phyloP scores from a whole-genome alignment of 2,329 filamentous ascomycete species.

The Neopestalotiopsis rosae region DNA sequence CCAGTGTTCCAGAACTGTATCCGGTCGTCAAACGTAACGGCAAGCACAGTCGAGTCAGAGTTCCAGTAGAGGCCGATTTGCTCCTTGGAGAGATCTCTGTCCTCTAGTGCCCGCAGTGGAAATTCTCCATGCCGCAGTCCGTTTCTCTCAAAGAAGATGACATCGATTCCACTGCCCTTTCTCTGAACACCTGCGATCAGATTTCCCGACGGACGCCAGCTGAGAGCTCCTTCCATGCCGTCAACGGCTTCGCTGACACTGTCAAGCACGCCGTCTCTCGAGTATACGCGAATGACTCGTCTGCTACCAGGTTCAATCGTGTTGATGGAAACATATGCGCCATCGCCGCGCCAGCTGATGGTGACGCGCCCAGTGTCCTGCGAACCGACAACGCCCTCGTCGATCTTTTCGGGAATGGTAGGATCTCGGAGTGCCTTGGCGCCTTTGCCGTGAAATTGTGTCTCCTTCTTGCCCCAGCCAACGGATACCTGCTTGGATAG shows the following conservation, averaged over 20 bases:
- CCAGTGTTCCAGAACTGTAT: slow-evolving; percentile 97
- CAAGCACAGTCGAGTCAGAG: slow-evolving; percentile 86
- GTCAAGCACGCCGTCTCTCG: slow-evolving; percentile 86
- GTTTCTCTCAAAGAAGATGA: slow-evolving; percentile 96
- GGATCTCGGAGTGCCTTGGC: slow-evolving; percentile 88
- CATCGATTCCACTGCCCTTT: slow-evolving; percentile 70
- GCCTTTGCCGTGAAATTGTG: slow-evolving; percentile 92
- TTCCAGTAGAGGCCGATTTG: slow-evolving; percentile 83
- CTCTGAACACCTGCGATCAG: slow-evolving; percentile 87
- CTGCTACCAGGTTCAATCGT: slow-evolving; percentile 72
- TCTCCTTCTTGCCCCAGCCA: slow-evolving; percentile 98
- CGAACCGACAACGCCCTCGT: slow-evolving; percentile 77
- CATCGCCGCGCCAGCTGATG: slow-evolving; percentile 95
- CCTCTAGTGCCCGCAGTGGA: slow-evolving; percentile 71
- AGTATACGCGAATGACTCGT: slow-evolving; percentile 87
- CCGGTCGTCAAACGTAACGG: slow-evolving; percentile 74
- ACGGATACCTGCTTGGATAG: slow-evolving; percentile 95
- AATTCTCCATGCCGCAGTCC: slow-evolving; percentile 97
- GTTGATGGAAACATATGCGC: slow-evolving; percentile 87
- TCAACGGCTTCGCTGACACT: slow-evolving; percentile 96
- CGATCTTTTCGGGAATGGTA: slow-evolving; percentile 90
- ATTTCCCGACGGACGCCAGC: slow-evolving; percentile 91
- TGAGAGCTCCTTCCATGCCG: slow-evolving; percentile 83
- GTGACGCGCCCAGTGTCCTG: slow-evolving; percentile 74
- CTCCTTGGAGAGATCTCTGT: slow-evolving; percentile 57